Evolutionary conservation across 2,329 filamentous ascomycete species (phyloP), one percentile per base, ranked within the genome.

Genomic region (Neonectria magnoliae): DNA sequence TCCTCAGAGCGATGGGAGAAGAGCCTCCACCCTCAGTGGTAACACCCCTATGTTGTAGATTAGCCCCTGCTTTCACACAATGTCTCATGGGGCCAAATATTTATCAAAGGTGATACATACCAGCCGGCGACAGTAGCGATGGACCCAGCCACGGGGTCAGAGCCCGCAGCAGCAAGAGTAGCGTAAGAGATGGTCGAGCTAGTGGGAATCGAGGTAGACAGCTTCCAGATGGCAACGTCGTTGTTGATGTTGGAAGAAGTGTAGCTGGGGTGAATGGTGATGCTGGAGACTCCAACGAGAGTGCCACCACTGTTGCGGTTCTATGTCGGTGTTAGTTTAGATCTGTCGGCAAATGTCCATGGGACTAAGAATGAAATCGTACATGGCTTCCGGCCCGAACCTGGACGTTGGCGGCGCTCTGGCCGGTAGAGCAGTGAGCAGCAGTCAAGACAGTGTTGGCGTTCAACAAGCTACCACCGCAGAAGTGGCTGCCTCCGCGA

Each of bases 361-460:
- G 5, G 16, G 25, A 25, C 25, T 25, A 20, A 18, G n/a, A 42
- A 38, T 16, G 25, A 16, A 3, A 45, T 63, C 73, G 36, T 65
- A 74, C 73, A 9, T 68, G 57, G 36, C 67, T 69, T 18, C 76
- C 76, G 25, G 74, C 76, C 50, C 76, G 76, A 65, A 77, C 66
- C 8, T 42, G 54, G 57, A 76, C 68, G 27, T 20, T 11, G 9
- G 66, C 62, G 18, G 70, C 57, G 22, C 48, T 47, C 45, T 63
- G 42, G 31, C 62, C 71, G 3, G 36, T 52, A n/a, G 72, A 69
- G 68, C 75, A 77, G 66, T 77, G 76, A n/a, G 68, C 75, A 11
- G 76, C 76, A 6, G 76, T 77, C 56, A 77, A 4, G 59, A 77
- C 76, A 18, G 75, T 77, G 64, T 72, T 69, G 66, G 75, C 70